Percentiles rank a stretch among this genome's conserved stretches.
phyloP scores from a whole-genome alignment of 257 asterid genomes.

The Linderniella brevidens region DNA sequence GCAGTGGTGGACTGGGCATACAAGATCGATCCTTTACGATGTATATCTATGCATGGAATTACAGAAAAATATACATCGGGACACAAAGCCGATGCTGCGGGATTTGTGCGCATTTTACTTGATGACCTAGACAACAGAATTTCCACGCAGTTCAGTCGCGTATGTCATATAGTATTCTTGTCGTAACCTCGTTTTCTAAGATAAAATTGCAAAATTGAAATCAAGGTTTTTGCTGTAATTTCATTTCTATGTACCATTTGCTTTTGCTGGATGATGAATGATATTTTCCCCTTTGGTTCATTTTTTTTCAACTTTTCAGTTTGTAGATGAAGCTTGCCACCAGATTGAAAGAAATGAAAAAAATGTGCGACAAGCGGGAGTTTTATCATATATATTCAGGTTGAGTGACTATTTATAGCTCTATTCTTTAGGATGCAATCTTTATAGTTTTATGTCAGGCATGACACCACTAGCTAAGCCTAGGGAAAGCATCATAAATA shows the following conservation, averaged over 20 bases:
- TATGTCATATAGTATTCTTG: slow-evolving; percentile 20
- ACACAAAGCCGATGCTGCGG: slow-evolving; percentile 98
- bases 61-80: slow-evolving; percentile 95
- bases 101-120: slow-evolving; percentile 87
- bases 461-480: no score
- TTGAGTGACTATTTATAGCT: slow-evolving; percentile 12
- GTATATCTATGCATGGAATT: slow-evolving; percentile 98
- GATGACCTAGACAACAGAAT: slow-evolving; percentile 90
- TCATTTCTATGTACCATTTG: no score
- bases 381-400: slow-evolving; percentile 78
- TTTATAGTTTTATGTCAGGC: slow-evolving; percentile 1
- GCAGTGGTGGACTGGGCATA: slow-evolving; percentile 99
- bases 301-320: slow-evolving; percentile 29
- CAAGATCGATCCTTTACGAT: slow-evolving; percentile 89
- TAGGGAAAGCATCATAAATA: no score
- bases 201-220: no score
- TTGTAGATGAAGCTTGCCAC: slow-evolving; percentile 97
- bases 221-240: no score
- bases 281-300: background rate
- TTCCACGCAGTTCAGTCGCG: slow-evolving; percentile 74
- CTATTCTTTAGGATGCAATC: slow-evolving; percentile 7
- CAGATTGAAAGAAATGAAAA: slow-evolving; percentile 92
- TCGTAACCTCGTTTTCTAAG: background rate
- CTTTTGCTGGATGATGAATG: no score
- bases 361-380: slow-evolving; percentile 79